Percentiles rank a stretch among this genome's conserved stretches.
Conservation (phyloP, 441 rosid genomes). For the Gossypium davidsonii region DNA sequence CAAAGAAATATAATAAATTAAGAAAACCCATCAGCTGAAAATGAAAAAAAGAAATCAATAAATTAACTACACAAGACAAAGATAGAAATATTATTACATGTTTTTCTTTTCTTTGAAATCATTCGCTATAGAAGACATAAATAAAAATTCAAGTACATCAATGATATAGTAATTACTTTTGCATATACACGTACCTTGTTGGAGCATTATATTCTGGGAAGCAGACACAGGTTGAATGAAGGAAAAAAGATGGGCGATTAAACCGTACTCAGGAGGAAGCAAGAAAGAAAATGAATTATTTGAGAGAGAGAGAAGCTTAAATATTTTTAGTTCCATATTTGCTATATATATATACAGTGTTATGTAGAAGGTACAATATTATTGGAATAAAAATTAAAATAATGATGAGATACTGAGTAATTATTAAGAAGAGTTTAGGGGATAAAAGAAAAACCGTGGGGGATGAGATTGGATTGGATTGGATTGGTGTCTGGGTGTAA, state of each 20-base stretch:
- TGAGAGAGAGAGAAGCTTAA: slow-evolving; percentile 43
- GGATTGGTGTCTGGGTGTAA: background rate
- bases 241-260: slow-evolving; percentile 30
- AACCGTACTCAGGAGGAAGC: slow-evolving; percentile 22
- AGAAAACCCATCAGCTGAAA: slow-evolving; percentile 9
- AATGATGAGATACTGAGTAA: too few species aligned
- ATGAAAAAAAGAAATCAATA: background rate
- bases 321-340: background rate
- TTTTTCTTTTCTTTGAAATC: background rate
- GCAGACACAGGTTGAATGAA: slow-evolving; percentile 24
- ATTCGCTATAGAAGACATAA: background rate
- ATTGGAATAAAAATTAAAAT: too few species aligned
- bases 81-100: background rate
- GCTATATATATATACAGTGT: slow-evolving; percentile 5
- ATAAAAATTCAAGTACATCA: background rate
- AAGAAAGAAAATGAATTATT: slow-evolving; percentile 17
- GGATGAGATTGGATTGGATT: background rate
- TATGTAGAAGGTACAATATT: too few species aligned
- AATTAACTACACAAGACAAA: slow-evolving; percentile 5
- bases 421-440: too few species aligned
- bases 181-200: slow-evolving; percentile 34
- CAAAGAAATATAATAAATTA: background rate
- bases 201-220: slow-evolving; percentile 34
- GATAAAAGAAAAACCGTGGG: background rate
- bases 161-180: background rate